phyloP scores from a whole-genome alignment of 2,329 filamentous ascomycete genomes.

The Orbilia blumenaviensis region DNA sequence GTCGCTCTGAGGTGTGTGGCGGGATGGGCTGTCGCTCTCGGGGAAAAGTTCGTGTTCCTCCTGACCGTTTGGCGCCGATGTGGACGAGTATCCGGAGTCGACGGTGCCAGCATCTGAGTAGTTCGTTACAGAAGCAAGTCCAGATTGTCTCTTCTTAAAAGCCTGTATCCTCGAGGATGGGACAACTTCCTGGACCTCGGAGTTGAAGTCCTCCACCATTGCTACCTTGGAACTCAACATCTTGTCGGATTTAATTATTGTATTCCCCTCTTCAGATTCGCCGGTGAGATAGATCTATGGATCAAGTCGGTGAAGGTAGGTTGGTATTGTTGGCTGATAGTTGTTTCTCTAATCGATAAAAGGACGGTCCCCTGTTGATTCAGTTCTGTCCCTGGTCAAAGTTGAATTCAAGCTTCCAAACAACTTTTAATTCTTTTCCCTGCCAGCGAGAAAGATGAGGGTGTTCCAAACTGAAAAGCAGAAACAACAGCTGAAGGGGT shows the following conservation, averaged over 20 bases:
- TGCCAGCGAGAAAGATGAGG: conserved; percentile 50
- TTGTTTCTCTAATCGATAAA: conserved; percentile 45
- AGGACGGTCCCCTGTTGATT: conserved; percentile 39
- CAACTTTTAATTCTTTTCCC: conserved; percentile 52
- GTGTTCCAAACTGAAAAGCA: conserved; percentile 25
- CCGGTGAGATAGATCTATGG: conserved; percentile 5
- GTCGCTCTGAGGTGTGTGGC: conserved; percentile 56
- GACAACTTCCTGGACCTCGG: conserved; percentile 56
- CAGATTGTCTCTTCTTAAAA: conserved; percentile 55
- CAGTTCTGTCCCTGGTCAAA: conserved; percentile 42
- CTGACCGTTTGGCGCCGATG: conserved; percentile 54
- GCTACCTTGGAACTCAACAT: conserved; percentile 46
- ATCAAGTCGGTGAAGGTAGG: conserved; percentile 15
- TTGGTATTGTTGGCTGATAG: conserved; percentile 13
- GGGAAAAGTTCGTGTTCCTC: conserved; percentile 43
- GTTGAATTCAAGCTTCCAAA: conserved; percentile 46
- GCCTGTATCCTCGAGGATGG: conserved; percentile 54
- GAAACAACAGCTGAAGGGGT: conserved; percentile 31
- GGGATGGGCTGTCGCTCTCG: conserved; percentile 46
- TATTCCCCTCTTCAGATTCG: not conserved
- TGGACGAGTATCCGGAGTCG: conserved; percentile 57
- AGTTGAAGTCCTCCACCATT: conserved; percentile 58
- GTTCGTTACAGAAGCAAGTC: conserved; percentile 55
- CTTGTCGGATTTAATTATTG: conserved; percentile 21
- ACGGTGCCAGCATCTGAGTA: conserved; percentile 55